Conservation (phyloP, 2,329 filamentous ascomycete species). For the Pseudocercospora fijiensis region DNA sequence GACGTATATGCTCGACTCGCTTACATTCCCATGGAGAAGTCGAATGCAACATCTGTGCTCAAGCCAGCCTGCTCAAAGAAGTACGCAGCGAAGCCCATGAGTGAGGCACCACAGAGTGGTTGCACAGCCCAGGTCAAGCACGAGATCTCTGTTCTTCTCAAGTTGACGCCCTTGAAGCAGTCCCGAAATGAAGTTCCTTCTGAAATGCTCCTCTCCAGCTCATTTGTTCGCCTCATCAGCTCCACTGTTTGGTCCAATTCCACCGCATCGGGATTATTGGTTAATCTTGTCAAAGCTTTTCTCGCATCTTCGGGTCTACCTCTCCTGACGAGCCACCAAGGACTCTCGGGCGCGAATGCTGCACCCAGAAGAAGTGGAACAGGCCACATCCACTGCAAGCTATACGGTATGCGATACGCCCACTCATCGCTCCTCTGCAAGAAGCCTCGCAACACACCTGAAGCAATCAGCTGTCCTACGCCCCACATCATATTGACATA, state of each 20-base stretch:
- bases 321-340: slow-evolving; percentile 23
- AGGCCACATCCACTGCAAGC: slow-evolving; percentile 45
- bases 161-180: slow-evolving; percentile 40
- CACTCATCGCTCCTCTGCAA: slow-evolving; percentile 29
- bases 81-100: slow-evolving; percentile 39
- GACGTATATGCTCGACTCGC: not conserved
- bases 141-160: slow-evolving; percentile 40
- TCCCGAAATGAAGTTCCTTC: slow-evolving; percentile 36
- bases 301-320: not conserved
- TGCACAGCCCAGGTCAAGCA: slow-evolving; percentile 37
- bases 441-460: slow-evolving; percentile 37
- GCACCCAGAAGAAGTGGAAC: slow-evolving; percentile 31
- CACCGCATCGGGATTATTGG: not conserved
- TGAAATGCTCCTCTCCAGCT: slow-evolving; percentile 34
- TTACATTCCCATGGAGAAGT: slow-evolving; percentile 41
- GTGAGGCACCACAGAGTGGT: slow-evolving; percentile 35
- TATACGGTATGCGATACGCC: slow-evolving; percentile 45
- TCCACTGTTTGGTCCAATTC: slow-evolving; percentile 28
- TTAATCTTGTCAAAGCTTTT: slow-evolving; percentile 4
- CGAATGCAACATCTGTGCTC: slow-evolving; percentile 22
- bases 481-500: slow-evolving; percentile 61
- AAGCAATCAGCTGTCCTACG: slow-evolving; percentile 58
- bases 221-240: slow-evolving; percentile 31
- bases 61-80: slow-evolving; percentile 42
- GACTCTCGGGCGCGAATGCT: slow-evolving; percentile 33